phyloP scores from a whole-genome alignment of 495 filamentous ascomycete species.

The Penicillium herquei region DNA sequence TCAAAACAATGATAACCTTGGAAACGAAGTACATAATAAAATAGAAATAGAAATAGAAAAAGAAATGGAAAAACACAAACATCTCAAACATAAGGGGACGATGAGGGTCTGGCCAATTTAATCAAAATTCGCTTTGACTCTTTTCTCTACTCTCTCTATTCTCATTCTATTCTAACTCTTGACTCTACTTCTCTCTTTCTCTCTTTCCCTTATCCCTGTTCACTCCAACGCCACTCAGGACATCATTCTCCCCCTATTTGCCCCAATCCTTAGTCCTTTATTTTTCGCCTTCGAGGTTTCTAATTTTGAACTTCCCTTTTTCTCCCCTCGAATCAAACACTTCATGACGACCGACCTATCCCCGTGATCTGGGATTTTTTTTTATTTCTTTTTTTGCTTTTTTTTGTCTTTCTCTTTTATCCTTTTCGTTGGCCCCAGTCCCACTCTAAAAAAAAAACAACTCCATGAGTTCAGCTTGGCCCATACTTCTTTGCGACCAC shows the following conservation, averaged over 20 bases:
- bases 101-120: no score
- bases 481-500: conserved; percentile 20
- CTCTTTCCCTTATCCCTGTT: background rate
- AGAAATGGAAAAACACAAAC: no score
- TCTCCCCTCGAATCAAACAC: conserved; percentile 4
- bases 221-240: background rate
- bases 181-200: conserved; percentile 2
- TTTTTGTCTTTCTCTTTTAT: background rate
- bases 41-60: background rate
- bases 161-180: no score
- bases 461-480: conserved; percentile 38
- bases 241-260: background rate
- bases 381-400: conserved; percentile 1
- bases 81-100: no score
- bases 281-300: conserved; percentile 7
- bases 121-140: no score
- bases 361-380: background rate
- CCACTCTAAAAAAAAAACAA: background rate
- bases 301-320: conserved; percentile 5
- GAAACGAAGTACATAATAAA: no score
- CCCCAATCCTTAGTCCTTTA: conserved; percentile 6
- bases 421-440: background rate
- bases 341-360: conserved; percentile 13
- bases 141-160: background rate
- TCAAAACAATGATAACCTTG: background rate